Conservation (phyloP, 2,329 filamentous ascomycete species). For the Fusarium subtropicale region DNA sequence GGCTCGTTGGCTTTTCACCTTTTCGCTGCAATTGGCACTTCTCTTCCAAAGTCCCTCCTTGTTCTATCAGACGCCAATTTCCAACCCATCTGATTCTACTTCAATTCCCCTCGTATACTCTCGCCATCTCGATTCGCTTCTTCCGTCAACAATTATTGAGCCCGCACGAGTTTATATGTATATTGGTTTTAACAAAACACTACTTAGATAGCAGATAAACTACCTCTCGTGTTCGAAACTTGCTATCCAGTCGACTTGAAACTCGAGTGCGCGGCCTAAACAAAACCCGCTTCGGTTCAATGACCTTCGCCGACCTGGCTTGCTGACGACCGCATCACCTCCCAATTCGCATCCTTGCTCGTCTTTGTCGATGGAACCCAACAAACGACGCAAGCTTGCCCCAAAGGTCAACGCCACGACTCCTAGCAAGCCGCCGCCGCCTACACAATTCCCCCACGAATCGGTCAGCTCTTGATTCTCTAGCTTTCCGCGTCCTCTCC, state of each 20-base stretch:
- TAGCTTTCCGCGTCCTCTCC: conserved; percentile 23
- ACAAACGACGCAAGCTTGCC: conserved; percentile 59
- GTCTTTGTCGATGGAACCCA: conserved; percentile 55
- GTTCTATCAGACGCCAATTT: conserved; percentile 2
- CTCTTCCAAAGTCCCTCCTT: conserved; percentile 23
- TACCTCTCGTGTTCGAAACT: not conserved
- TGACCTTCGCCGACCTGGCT: conserved; percentile 35
- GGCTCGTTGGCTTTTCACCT: conserved; percentile 11
- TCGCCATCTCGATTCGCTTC: conserved; percentile 26
- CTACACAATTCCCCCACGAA: conserved; percentile 51
- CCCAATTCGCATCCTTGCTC: conserved; percentile 26
- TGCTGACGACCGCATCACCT: conserved; percentile 37
- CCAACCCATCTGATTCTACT: conserved; percentile 26
- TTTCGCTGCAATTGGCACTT: conserved; percentile 24
- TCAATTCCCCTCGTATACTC: conserved; percentile 33
- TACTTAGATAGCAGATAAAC: conserved; percentile 20
- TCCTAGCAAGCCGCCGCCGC: conserved; percentile 49
- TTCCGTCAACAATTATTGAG: conserved; percentile 18
- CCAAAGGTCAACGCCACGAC: conserved; percentile 54
- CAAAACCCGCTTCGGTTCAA: conserved; percentile 39
- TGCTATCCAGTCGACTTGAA: not conserved
- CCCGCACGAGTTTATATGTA: conserved; percentile 6
- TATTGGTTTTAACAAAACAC: conserved; percentile 17
- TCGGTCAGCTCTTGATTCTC: conserved; percentile 50
- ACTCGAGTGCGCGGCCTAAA: conserved; percentile 18